Conservation (phyloP, 2,329 filamentous ascomycete species). For the Colletotrichum musicola region DNA sequence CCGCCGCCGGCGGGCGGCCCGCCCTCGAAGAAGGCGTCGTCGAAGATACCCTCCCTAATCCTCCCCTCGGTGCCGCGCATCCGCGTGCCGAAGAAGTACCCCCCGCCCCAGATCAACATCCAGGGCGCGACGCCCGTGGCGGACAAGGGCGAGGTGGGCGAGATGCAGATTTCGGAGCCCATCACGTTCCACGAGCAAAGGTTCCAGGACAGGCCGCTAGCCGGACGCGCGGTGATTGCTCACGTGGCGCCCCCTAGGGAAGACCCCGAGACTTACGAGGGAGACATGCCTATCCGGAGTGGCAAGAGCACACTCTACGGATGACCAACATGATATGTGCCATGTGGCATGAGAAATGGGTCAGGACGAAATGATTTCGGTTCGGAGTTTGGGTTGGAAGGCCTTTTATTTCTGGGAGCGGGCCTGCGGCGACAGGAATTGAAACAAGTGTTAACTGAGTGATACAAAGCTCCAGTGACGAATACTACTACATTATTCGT, state of each 20-base stretch:
- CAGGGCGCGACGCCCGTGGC: conserved; percentile 46
- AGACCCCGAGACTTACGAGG: conserved; percentile 37
- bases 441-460: neutral
- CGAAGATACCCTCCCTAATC: conserved; percentile 50
- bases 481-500: conserved; percentile 37
- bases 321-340: conserved; percentile 21
- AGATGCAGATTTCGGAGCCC: conserved; percentile 49
- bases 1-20: conserved; percentile 45
- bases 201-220: conserved; percentile 44
- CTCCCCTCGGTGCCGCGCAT: conserved; percentile 55
- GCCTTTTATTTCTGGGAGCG: neutral
- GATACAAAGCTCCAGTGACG: conserved; percentile 20
- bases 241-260: conserved; percentile 6
- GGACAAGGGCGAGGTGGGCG: conserved; percentile 39
- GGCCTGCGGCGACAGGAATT: neutral
- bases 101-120: conserved; percentile 52
- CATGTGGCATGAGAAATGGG: neutral
- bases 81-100: conserved; percentile 56
- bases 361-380: neutral
- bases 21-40: conserved; percentile 41
- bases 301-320: conserved; percentile 53
- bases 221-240: conserved; percentile 28
- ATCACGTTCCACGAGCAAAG: conserved; percentile 42
- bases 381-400: neutral
- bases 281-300: conserved; percentile 50